These are phyloP conservation scores for Pseudocercospora macadamiae DNA, from an alignment of 2,329 filamentous ascomycete genomes.

Conservation along the genomic window DNA sequence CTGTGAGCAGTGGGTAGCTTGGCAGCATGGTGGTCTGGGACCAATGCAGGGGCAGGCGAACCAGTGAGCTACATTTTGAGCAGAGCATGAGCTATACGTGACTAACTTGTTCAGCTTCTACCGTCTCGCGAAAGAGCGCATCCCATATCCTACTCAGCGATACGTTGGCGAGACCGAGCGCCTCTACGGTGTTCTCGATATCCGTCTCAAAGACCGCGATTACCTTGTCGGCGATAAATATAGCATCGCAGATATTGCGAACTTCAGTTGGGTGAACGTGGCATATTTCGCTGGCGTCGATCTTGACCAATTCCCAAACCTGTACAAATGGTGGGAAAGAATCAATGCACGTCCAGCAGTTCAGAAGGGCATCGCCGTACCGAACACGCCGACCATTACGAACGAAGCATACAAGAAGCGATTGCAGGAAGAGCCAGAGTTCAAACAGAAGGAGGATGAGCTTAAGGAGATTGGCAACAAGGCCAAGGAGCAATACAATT, in stretches of 20 bases:
- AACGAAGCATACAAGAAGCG: conserved; percentile 49
- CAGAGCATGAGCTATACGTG: not conserved
- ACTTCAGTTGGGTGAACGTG: conserved; percentile 50
- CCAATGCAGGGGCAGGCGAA: conserved; percentile 45
- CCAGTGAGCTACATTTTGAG: conserved; percentile 24
- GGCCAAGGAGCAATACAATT: conserved; percentile 51
- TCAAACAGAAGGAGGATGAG: conserved; percentile 50
- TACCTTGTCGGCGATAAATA: conserved; percentile 53
- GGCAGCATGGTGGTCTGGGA: conserved; percentile 48
- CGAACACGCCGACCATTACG: conserved; percentile 41
- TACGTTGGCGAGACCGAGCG: conserved; percentile 54
- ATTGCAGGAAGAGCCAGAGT: conserved; percentile 53
- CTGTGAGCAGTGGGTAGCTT: conserved; percentile 63
- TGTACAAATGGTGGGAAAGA: conserved; percentile 50
- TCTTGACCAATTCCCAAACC: conserved; percentile 46
- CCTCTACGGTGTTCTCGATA: conserved; percentile 50
- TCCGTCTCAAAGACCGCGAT: conserved; percentile 44
- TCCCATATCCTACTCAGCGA: conserved; percentile 49
- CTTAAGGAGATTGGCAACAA: conserved; percentile 42
- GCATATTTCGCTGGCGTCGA: conserved; percentile 46
- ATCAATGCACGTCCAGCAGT: conserved; percentile 48
- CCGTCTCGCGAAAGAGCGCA: conserved; percentile 48
- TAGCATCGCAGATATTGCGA: conserved; percentile 52
- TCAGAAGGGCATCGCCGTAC: conserved; percentile 43
- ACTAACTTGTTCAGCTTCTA: conserved; percentile 34